A percentile compares a stretch with the other conserved stretches of the same genome.
phyloP scores from a whole-genome alignment of 768 basidiomycete genomes.

The Psilocybe cyanescens region DNA sequence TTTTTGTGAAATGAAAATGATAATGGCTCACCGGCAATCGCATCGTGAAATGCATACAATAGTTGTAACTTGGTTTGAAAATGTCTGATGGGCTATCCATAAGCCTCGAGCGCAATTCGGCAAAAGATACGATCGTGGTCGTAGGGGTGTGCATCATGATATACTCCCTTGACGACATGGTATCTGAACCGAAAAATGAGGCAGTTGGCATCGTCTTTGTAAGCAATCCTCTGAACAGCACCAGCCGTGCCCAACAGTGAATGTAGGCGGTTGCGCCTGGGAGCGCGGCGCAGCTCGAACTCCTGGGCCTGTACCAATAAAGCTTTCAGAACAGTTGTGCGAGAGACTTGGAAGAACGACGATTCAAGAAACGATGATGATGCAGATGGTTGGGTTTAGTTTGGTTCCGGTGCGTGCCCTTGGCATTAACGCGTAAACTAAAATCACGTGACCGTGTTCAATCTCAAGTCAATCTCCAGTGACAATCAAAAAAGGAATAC shows the following conservation, averaged over 20 bases:
- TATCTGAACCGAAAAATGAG: background rate
- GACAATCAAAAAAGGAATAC: too few species aligned
- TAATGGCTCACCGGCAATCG: background rate
- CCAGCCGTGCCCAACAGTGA: background rate
- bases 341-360: too few species aligned
- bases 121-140: background rate
- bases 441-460: too few species aligned
- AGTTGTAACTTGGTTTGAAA: conserved; percentile 2
- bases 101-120: conserved; percentile 5
- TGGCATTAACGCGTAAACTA: too few species aligned
- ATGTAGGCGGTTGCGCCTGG: too few species aligned
- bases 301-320: too few species aligned
- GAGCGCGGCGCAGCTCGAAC: too few species aligned
- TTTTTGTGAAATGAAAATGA: background rate
- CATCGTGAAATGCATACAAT: conserved; percentile 1
- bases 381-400: too few species aligned
- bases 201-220: background rate
- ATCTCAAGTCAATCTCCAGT: too few species aligned
- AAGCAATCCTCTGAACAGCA: conserved; percentile 6
- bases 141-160: background rate
- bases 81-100: background rate
- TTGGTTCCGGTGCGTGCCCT: too few species aligned
- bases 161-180: background rate
- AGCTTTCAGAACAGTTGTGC: too few species aligned
- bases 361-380: too few species aligned